These are phyloP conservation scores for Nannochloropsis gaditana DNA, from an alignment of 108 stramenopile genomes.

Conservation along the genomic window DNA sequence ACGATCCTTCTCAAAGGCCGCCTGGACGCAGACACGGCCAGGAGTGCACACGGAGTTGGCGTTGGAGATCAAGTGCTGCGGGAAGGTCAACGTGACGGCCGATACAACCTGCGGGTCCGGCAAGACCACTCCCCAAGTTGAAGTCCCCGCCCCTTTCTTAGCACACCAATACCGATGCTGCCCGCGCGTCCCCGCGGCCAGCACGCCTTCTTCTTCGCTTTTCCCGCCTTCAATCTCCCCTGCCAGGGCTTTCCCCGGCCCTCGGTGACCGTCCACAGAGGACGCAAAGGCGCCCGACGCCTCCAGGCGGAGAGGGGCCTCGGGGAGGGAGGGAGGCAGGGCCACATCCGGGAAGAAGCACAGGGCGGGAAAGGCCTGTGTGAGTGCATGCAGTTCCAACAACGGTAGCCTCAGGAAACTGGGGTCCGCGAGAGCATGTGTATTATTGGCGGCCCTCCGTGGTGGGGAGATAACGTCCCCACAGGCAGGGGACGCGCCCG, in stretches of 20 bases:
- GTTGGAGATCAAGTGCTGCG: neutral
- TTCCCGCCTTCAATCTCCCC: neutral
- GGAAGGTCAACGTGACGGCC: neutral
- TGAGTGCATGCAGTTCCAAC: neutral
- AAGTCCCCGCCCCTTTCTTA: neutral
- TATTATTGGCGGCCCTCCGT: no score
- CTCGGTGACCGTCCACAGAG: neutral
- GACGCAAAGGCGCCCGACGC: neutral
- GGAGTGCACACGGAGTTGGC: neutral
- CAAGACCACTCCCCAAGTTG: neutral
- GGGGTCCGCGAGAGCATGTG: neutral
- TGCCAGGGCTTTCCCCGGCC: neutral
- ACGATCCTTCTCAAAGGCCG: neutral
- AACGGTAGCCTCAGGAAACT: neutral
- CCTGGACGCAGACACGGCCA: neutral
- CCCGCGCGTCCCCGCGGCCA: neutral
- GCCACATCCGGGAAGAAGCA: neutral
- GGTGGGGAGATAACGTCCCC: no score
- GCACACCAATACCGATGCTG: neutral
- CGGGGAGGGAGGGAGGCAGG: neutral
- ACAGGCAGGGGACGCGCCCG: no score
- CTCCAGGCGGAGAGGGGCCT: neutral
- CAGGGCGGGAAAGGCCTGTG: neutral
- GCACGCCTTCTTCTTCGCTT: neutral
- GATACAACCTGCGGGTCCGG: neutral